Conservation (phyloP, 163 green algal genomes). For the Scenedesmus sp. region DNA sequence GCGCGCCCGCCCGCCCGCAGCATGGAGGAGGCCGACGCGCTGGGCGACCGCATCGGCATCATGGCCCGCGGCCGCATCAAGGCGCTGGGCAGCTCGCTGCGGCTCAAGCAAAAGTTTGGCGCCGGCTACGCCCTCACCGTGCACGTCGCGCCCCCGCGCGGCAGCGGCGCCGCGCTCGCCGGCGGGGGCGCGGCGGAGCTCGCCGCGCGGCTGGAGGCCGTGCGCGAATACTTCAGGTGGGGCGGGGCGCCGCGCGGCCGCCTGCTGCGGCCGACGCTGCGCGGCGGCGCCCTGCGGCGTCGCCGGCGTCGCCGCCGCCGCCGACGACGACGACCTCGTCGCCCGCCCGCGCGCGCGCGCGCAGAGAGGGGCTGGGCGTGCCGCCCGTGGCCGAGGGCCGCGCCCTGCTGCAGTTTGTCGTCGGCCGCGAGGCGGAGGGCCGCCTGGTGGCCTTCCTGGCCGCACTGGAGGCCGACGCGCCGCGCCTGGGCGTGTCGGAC, state of each 20-base stretch:
- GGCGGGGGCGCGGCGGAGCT: no score
- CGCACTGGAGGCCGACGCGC: conserved; percentile 56
- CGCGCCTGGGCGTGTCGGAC: conserved; percentile 74
- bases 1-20: no score
- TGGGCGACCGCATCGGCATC: conserved; percentile 91
- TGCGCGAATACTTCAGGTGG: conserved; percentile 48
- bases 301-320: no score
- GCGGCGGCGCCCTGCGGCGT: no score
- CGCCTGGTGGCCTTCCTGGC: conserved; percentile 58
- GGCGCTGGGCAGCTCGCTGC: conserved; percentile 72
- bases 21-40: conserved; percentile 89
- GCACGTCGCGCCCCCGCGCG: neutral
- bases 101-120: conserved; percentile 90
- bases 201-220: conserved; percentile 21
- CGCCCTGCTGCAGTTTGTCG: conserved; percentile 49
- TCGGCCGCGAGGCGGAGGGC: conserved; percentile 20
- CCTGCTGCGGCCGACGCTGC: no score
- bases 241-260: no score
- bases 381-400: conserved; percentile 63
- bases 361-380: conserved; percentile 61
- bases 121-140: conserved; percentile 73
- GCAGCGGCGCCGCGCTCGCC: no score
- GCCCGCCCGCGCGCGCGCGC: conserved; percentile 32
- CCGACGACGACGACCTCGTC: no score
- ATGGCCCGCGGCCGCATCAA: conserved; percentile 84